Evolutionary conservation across 768 basidiomycete species (phyloP), one percentile per base, ranked within the genome.

Genomic region (Lactarius vividus): DNA sequence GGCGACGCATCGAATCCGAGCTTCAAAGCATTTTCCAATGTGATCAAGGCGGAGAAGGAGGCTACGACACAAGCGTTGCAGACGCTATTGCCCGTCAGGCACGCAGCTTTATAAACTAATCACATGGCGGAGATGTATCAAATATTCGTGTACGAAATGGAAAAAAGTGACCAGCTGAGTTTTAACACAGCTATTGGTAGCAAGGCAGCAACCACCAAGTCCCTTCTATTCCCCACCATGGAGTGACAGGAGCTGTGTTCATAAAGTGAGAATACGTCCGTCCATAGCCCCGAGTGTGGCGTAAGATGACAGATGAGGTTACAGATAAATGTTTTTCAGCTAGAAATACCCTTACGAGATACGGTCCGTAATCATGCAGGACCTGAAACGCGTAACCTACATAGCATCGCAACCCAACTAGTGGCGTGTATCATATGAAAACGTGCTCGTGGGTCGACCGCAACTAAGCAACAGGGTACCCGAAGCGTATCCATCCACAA

Each of bases 41-140:
- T 91, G 37, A 83, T 95, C 72, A 96, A 93, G 75, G 88, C 92
- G 39, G 88, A 87, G 71, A 92, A 89, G 72, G 83, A 85, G 6
- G 77, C 74, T 3, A 94, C 92, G 1, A 77, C 74, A 53, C 76
- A 74, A 55, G 58, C 76, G 28, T 69, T 80, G 1, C 74, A 75
- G 53, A 72, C 71, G 1, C 83, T 10, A 3, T 59, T 81, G 26
- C 73, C 66, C 20, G 29, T 40, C 16, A 11, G 26, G 11, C n/a
- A 49, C 40, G 26, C 58, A 4, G 28, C 2, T 37, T 58, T 58
- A 23, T 66, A 62, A 61, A 54, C 20, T 52, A 26, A 26, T 52
- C 49, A 52, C 49, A 52, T 26, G 44, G 44, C 11, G n/a, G 18
- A 4, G 8, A 20, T n/a, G 46, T 49, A 49, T 23, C 5, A 13